phyloP scores from a whole-genome alignment of 352 stramenopile species.

The Pythium grandisporangium region DNA sequence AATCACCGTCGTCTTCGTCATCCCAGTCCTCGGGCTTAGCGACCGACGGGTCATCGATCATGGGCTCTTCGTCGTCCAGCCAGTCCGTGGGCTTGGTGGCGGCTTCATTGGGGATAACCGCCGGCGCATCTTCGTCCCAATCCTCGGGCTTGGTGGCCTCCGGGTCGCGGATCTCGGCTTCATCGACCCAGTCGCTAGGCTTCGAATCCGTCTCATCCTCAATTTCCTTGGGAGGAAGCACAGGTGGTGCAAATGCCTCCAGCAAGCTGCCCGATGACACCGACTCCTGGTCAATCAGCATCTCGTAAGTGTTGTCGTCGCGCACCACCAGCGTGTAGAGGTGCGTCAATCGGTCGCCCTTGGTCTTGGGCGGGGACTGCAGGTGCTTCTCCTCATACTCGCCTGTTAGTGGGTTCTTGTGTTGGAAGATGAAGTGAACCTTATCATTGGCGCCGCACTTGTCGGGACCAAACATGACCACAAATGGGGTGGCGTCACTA shows the following conservation, averaged over 20 bases:
- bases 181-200: constrained; percentile 90
- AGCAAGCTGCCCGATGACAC: constrained; percentile 78
- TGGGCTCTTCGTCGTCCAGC: constrained; percentile 74
- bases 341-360: constrained; percentile 83
- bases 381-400: constrained; percentile 94
- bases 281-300: constrained; percentile 86
- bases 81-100: constrained; percentile 87
- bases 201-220: constrained; percentile 89
- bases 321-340: constrained; percentile 90
- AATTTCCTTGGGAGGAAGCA: constrained; percentile 88
- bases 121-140: constrained; percentile 90
- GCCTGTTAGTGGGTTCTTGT: constrained; percentile 89
- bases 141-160: constrained; percentile 83
- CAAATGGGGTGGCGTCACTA: constrained; percentile 83
- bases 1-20: constrained; percentile 90
- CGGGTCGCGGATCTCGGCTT: constrained; percentile 83
- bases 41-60: constrained; percentile 77
- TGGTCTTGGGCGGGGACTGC: constrained; percentile 58
- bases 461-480: constrained; percentile 95
- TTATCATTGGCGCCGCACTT: constrained; percentile 92
- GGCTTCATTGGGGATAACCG: constrained; percentile 75
- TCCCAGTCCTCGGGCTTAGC: constrained; percentile 91
- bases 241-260: constrained; percentile 73
- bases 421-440: constrained; percentile 93
- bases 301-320: constrained; percentile 87